Conservation (phyloP, 805 yeast genomes). For the Yamadazyma ubonensis region DNA sequence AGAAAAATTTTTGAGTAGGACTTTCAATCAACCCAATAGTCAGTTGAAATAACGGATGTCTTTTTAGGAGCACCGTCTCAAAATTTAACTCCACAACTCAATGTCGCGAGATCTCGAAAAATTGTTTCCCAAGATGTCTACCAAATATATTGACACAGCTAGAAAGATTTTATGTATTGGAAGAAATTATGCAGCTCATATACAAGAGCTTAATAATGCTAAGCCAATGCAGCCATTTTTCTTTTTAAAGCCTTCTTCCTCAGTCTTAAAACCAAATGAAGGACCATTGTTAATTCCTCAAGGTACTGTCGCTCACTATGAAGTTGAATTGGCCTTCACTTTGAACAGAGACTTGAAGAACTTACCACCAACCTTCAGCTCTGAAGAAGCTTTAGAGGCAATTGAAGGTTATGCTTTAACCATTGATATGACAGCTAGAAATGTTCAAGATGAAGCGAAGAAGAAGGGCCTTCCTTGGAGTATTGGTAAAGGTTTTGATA, state of each 20-base stretch:
- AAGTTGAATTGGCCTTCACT: constrained; percentile 84
- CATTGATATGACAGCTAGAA: constrained; percentile 92
- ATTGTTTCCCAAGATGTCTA: constrained; percentile 35
- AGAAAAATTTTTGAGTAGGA: too few relatives aligned
- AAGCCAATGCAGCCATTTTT: constrained; percentile 87
- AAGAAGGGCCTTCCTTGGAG: constrained; percentile 95
- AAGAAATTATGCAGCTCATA: constrained; percentile 95
- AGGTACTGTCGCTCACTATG: constrained; percentile 86
- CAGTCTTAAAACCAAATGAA: constrained; percentile 55
- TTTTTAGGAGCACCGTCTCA: neutral
- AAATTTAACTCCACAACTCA: neutral
- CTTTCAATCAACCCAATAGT: too few relatives aligned
- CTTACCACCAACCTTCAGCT: constrained; percentile 56
- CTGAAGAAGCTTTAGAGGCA: constrained; percentile 68
- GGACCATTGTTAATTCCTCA: constrained; percentile 85
- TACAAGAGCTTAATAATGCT: constrained; percentile 80
- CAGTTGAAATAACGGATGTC: too few relatives aligned
- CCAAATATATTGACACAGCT: constrained; percentile 56
- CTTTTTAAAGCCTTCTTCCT: constrained; percentile 85
- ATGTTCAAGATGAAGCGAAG: constrained; percentile 93
- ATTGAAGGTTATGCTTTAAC: constrained; percentile 89
- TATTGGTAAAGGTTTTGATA: constrained; percentile 94
- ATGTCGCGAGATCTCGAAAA: neutral
- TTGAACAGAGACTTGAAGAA: constrained; percentile 64
- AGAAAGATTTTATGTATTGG: constrained; percentile 92